Evolutionary conservation across 495 filamentous ascomycete species (phyloP), one percentile per base, ranked within the genome.

Genomic region (Lepraria neglecta): DNA sequence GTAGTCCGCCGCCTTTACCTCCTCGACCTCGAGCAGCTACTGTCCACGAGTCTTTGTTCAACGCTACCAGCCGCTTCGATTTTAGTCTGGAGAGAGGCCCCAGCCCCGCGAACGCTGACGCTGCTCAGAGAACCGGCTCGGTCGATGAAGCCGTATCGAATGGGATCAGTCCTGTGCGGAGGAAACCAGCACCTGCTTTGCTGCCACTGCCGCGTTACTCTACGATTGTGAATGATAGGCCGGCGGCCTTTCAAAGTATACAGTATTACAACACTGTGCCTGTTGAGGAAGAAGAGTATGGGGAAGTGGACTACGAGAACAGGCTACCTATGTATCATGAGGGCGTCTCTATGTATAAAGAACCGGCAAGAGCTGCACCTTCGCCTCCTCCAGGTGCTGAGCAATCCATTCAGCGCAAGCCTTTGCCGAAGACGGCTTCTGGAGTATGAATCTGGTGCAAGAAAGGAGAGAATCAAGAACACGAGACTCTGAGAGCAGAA

Each of bases 171-270:
- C 21, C 56, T 11, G 31, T 64, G 27, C 64, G 51, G 43, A 59
- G 66, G n/a, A 69, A 67, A 43, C 67, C 67, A 2, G 67, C 64
- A 11, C 67, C 67, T 10, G 38, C 46, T 3, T 38, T 69, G 11
- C 58, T 60, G 21, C 42, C 61, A 9, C 67, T 59, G 4, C 67
- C 67, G 1, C 59, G 56, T 14, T 69, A 69, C 47, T 67, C 67
- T 14, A 60, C 65, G 42, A 38, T 69, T n/a, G 44, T 67, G 12
- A 56, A 15, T n/a, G 48, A 60, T 17, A 4, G 24, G 7, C 45
- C 43, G 11, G 51, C 45, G 28, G 48, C 38, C 10, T 24, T 61
- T n/a, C 50, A 65, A 24, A 27, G 24, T 11, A 45, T 53, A 43
- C 58, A 38, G 24, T 58, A 56, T 48, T 65, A 60, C 17, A 58